Evolutionary conservation across 495 filamentous ascomycete genomes (phyloP), one percentile per base, ranked within the genome.

Genomic region (Penicillium cataractarum): DNA sequence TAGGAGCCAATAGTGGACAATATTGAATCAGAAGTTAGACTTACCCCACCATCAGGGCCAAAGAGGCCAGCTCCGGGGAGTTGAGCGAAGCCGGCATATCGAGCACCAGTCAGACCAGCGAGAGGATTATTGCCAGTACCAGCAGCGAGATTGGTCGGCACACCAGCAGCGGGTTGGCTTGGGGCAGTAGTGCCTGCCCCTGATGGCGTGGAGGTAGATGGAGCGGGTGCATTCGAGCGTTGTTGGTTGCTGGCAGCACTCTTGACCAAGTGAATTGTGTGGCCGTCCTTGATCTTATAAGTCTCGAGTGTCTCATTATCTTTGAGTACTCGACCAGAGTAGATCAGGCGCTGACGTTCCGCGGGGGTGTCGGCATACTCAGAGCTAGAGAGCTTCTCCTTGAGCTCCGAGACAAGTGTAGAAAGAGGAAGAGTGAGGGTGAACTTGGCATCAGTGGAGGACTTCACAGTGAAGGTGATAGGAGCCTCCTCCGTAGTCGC

Each of bases 261-360:
- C 76, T 96, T 97, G 58, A 99, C 96, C 69, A 99, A 82, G 75
- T 99, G 96, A 61, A 98, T 86, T 9, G 95, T 97, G 71, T 97
- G 92, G n/a, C 91, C 90, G 58, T 91, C 85, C 77, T 97, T 96
- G 75, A 99, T 92, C 78, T 97, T 99, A 78, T 96, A 96, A 26
- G 86, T 84, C 57, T 81, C 86, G 46, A 99, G 76, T 0, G 90
- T 89, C 63, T 98, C 93, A 42, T 86, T 86, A 71, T 99, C 92
- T 78, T 97, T 99, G 76, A 99, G 84, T 22, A 99, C 93, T 61
- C 93, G 88, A 29, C 96, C 96, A 7, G 94, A 97, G 77, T 98
- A 98, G 75, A 99, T 99, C 65, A 99, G 82, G 48, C 96, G 92
- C 75, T 97, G 93, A 52, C 91, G 85, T 65, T 94, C 95, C 29